Evolutionary conservation across 352 stramenopile genomes (phyloP), one percentile per base, ranked within the genome.

Genomic region (Hyaloperonospora arabidopsidis): DNA sequence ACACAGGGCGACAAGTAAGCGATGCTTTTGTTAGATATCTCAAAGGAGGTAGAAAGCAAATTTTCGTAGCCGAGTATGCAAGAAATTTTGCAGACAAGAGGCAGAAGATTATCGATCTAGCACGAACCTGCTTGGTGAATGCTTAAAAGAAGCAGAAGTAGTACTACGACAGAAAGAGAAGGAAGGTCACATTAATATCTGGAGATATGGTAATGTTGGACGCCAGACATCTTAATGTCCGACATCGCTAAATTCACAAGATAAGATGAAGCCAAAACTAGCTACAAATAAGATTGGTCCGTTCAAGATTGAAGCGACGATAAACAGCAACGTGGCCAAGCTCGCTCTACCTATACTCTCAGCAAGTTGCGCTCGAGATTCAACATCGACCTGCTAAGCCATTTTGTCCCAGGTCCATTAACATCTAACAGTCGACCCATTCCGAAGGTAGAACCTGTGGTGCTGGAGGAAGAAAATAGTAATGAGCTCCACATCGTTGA

Each of bases 101-200:
- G 25, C 50, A 18, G 28, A 62, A 22, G 25, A 53, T 34, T 32
- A 41, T 18, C 52, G 48, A 47, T 34, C 52, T 15, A 17, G 54
- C 40, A 28, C 50, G 50, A 2, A 40, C 52, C 8, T 44, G 52
- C 41, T 23, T 62, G 13, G 3, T 34, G 11, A 10, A 50, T 36
- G 54, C 46, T 19, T 39, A 61, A 48, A 32, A 34, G 1, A 38
- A 17, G 18, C 23, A 61, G 12, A 61, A 56, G 13, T 21, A 56
- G n/a, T 61, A 55, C 19, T 61, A 56, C 21, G 54, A 65, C 48
- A 15, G 25, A 12, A 61, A 61, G 15, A 49, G 48, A 18, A 49
- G n/a, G 18, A 44, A 25, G 6, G 2, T 51, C 22, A 13, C 29
- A 2, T 65, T 54, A 35, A 61, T 58, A 23, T 10, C 23, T 5